Percentiles rank a stretch among this genome's conserved stretches.
Conservation (phyloP, 208 protist species). For the Leishmania tarentolae region DNA sequence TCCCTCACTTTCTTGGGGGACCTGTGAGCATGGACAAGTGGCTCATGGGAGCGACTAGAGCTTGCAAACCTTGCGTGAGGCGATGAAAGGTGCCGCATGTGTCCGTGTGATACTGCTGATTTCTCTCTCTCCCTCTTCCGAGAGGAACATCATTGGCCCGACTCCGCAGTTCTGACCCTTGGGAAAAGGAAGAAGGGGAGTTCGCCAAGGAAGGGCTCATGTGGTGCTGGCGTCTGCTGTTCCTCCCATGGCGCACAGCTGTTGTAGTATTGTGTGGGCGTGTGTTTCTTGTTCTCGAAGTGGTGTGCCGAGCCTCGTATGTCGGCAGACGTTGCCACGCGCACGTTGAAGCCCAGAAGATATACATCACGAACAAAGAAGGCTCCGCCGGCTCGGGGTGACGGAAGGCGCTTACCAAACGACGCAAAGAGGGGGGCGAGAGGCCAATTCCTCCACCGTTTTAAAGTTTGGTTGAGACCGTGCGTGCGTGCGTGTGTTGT, state of each 20-base stretch:
- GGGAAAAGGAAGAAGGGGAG: neutral
- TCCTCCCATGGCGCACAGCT: neutral
- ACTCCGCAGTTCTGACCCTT: neutral
- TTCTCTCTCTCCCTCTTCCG: neutral
- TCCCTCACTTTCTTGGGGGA: neutral
- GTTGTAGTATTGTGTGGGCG: neutral
- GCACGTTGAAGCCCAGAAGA: neutral
- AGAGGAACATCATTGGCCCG: neutral
- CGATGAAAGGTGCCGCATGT: neutral
- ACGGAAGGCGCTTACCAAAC: neutral
- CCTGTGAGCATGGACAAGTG: neutral
- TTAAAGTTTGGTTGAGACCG: neutral
- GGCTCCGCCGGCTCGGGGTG: neutral
- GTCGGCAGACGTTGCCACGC: neutral
- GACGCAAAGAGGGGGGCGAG: neutral
- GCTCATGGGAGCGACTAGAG: neutral
- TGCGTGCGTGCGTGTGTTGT: neutral
- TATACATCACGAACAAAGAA: neutral
- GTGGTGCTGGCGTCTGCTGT: neutral
- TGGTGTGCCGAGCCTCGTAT: neutral
- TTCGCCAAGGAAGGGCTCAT: neutral
- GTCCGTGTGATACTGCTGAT: neutral
- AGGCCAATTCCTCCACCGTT: neutral
- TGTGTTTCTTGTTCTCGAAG: neutral
- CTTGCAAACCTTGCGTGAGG: neutral